Conservation (phyloP, 176 grass and related monocot genomes). For the Raddia guianensis region DNA sequence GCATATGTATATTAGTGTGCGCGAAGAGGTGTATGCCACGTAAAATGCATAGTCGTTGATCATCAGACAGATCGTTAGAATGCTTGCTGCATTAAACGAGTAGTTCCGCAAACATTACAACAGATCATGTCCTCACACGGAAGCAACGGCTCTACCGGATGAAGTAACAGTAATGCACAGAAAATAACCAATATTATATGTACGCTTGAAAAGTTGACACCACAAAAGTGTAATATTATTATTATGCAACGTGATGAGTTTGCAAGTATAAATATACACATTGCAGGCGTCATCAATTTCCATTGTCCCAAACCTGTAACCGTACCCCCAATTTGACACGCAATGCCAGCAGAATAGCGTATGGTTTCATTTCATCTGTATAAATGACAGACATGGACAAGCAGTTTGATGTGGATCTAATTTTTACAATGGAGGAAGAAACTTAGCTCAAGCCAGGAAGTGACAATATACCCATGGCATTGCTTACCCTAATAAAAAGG, state of each 20-base stretch:
- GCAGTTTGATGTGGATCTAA: neutral
- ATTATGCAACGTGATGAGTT: neutral
- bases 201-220: neutral
- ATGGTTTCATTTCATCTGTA: conserved; percentile 35
- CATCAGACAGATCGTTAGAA: neutral
- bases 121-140: neutral
- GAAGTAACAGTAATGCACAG: neutral
- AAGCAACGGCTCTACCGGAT: conserved; percentile 2
- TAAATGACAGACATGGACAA: conserved; percentile 24
- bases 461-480: conserved; percentile 70
- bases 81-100: no score
- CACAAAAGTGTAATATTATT: neutral
- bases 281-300: neutral
- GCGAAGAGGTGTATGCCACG: neutral
- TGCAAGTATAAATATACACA: conserved; percentile 5
- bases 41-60: neutral
- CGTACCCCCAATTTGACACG: conserved; percentile 4
- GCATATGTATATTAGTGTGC: neutral
- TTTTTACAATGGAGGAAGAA: conserved; percentile 42
- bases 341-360: neutral
- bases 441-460: conserved; percentile 68
- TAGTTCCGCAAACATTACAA: neutral
- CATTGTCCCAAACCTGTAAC: neutral
- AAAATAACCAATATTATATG: neutral
- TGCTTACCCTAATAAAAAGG: conserved; percentile 75